Evolutionary conservation across 495 filamentous ascomycete species (phyloP).

Genomic region (Durotheca rogersii): DNA sequence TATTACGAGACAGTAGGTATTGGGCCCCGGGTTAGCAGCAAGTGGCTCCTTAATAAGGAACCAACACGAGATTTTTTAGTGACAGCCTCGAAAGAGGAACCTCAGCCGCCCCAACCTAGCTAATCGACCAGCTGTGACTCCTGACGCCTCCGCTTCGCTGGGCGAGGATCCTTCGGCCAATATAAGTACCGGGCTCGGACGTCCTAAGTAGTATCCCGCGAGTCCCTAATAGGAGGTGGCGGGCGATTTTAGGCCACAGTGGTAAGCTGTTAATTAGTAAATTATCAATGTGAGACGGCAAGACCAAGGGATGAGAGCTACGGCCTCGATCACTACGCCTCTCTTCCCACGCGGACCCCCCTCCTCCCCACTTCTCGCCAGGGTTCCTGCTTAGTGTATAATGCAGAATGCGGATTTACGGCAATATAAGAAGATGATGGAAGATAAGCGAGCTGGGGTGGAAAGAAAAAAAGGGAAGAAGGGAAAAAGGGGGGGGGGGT

Average conservation of each 20-base stretch:
- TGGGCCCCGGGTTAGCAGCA: too few relatives aligned
- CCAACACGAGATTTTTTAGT: conserved; percentile 14
- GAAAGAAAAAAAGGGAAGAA: conserved; percentile 23
- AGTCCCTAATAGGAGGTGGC: conserved; percentile 10
- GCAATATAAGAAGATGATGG: conserved; percentile 1
- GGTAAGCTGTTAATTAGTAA: conserved; percentile 8
- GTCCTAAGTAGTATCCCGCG: conserved; percentile 14
- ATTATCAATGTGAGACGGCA: conserved; percentile 13
- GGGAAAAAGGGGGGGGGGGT: conserved; percentile 12
- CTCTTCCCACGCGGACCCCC: not conserved
- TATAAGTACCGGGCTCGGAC: conserved; percentile 1
- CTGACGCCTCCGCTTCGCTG: conserved; percentile 9
- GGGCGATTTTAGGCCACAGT: conserved; percentile 3
- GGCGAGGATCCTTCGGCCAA: conserved; percentile 17
- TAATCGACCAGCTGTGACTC: conserved; percentile 2
- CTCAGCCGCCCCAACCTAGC: conserved; percentile 1
- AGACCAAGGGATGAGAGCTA: conserved; percentile 17
- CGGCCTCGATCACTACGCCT: conserved; percentile 1
- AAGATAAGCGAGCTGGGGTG: conserved; percentile 8
- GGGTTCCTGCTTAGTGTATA: conserved; percentile 1
- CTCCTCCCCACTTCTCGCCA: not conserved
- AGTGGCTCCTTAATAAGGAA: too few relatives aligned
- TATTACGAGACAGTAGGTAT: too few relatives aligned
- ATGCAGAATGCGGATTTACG: conserved; percentile 5
- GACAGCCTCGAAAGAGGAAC: conserved; percentile 17